Evolutionary conservation across 352 stramenopile genomes (phyloP), one percentile per base, ranked within the genome.

Genomic region (Pythium oligandrum): DNA sequence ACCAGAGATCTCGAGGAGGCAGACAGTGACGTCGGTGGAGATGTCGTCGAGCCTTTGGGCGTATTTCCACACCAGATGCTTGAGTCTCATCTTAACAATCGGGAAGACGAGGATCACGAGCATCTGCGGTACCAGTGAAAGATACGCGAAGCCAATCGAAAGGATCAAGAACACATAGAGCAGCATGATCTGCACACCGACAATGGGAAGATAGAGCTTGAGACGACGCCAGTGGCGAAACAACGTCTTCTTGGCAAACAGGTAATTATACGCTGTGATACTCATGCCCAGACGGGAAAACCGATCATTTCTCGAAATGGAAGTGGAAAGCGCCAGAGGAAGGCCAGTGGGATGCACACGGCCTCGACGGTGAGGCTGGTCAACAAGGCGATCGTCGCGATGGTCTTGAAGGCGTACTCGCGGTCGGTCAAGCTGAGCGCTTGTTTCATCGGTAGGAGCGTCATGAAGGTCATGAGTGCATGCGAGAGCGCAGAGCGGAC

Each of bases 21-120:
- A 66, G 32, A 66, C 51, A 2, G 58, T 66, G 4, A 60, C 43
- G 48, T 61, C 53, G 3, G 52, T 66, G 4, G 58, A 57, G 37
- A 66, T 50, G 34, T 61, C 58, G 46, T 53, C 12, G 12, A 66
- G 52, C 4, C 44, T 38, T 3, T 35, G 11, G 3, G 58, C 37
- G 32, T 53, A 53, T 35, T 54, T 49, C 58, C 58, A 65, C 9
- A 65, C n/a, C 12, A 32, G 17, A 4, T 54, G 45, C 48, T 65
- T 65, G n/a, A 65, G 34, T 2, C 8, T 11, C 11, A 61, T n/a
- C 48, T 61, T 65, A 36, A 61, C 32, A 1, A 56, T 31, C 4
- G 58, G 58, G 17, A 66, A 61, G 1, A 42, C 4, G 8, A 66
- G 11, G 37, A 66, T 40, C 46, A 58, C 32, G 8, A 48, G 4